Percentiles rank a stretch among this genome's conserved stretches.
phyloP scores from a whole-genome alignment of 2,329 filamentous ascomycete genomes.

The Aspergillus eucalypticola region DNA sequence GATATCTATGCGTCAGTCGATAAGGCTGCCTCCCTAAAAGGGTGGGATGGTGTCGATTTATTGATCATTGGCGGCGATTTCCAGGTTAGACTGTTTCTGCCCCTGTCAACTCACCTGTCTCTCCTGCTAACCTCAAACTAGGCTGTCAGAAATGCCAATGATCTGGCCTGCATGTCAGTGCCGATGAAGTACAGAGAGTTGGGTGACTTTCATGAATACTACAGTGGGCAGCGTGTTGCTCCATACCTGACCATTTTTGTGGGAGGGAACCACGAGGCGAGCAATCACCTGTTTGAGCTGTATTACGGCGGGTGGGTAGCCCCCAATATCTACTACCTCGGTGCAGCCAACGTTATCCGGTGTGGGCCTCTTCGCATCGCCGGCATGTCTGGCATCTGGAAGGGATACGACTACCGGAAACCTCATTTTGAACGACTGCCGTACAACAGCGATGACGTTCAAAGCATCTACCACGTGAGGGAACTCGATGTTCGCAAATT shows the following conservation, averaged over 20 bases:
- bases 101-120: background rate
- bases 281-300: slow-evolving; percentile 84
- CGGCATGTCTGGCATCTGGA: slow-evolving; percentile 92
- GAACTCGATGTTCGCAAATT: slow-evolving; percentile 91
- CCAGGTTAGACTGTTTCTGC: slow-evolving; percentile 57
- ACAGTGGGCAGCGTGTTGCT: slow-evolving; percentile 72
- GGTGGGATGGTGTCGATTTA: slow-evolving; percentile 81
- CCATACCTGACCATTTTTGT: slow-evolving; percentile 92
- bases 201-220: slow-evolving; percentile 93
- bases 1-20: slow-evolving; percentile 83
- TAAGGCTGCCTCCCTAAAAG: slow-evolving; percentile 66
- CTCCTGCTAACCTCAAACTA: slow-evolving; percentile 37
- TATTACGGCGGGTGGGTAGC: slow-evolving; percentile 98
- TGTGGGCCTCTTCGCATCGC: slow-evolving; percentile 84
- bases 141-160: slow-evolving; percentile 84
- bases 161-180: slow-evolving; percentile 86
- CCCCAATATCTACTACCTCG: slow-evolving; percentile 95
- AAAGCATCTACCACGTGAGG: slow-evolving; percentile 83
- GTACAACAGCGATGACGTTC: slow-evolving; percentile 74
- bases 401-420: slow-evolving; percentile 81
- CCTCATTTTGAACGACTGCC: slow-evolving; percentile 83
- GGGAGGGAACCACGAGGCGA: slow-evolving; percentile 93
- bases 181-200: slow-evolving; percentile 83
- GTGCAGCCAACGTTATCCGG: slow-evolving; percentile 83
- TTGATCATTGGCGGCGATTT: slow-evolving; percentile 97